These are phyloP conservation scores for Solanum ossicruentum DNA, from an alignment of 257 asterid genomes.

Conservation along the genomic window DNA sequence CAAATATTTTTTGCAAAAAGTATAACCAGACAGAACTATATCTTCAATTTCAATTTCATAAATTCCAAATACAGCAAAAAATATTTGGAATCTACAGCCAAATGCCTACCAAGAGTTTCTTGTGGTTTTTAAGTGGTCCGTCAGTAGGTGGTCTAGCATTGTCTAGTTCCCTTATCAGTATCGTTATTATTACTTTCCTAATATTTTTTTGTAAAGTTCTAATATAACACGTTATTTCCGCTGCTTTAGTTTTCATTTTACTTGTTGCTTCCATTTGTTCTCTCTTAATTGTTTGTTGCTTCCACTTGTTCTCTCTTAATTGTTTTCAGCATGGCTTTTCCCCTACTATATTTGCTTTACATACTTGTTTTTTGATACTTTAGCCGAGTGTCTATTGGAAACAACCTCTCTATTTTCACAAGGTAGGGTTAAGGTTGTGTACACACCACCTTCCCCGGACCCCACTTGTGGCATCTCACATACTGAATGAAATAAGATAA, in stretches of 20 bases:
- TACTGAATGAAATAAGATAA: neutral
- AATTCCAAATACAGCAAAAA: neutral
- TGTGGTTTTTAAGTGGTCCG: neutral
- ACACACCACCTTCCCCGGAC: neutral
- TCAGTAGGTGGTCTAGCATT: neutral
- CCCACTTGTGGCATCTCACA: neutral
- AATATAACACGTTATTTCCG: neutral
- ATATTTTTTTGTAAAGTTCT: neutral
- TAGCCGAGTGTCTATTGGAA: neutral
- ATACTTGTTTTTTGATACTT: neutral
- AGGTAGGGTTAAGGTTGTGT: neutral
- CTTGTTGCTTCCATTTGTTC: neutral
- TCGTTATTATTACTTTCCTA: neutral
- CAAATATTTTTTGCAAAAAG: neutral
- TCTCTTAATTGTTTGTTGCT: neutral
- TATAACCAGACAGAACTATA: neutral
- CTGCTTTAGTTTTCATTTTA: neutral
- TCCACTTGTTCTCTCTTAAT: neutral
- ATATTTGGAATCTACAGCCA: neutral
- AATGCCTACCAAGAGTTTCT: neutral
- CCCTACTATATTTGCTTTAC: neutral
- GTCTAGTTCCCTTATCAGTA: neutral
- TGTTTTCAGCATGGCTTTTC: neutral
- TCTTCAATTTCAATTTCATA: neutral
- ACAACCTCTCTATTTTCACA: neutral